Evolutionary conservation across 768 basidiomycete species (phyloP), one percentile per base, ranked within the genome.

Genomic region (Imleria badia): DNA sequence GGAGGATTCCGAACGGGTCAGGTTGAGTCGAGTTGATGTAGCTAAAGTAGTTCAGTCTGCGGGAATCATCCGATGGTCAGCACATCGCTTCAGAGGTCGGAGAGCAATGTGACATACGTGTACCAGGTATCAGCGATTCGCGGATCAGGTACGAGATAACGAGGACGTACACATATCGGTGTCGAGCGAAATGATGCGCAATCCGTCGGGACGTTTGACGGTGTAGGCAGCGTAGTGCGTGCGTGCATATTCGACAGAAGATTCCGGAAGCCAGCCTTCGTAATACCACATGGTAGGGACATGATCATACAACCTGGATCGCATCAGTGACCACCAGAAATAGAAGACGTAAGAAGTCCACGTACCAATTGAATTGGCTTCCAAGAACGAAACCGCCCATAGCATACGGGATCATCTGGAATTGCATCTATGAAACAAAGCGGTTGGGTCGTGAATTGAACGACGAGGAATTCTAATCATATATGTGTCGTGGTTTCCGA

Each of bases 401-500:
- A 3, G 68, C 54, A 45, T 78, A 76, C 8, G 75, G 74, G 14
- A 78, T 67, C 74, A 60, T 78, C 66, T 77, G 61, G 42, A 42
- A 43, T 45, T 59, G 68, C 40, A 47, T 54, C 63, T 65, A 42
- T 19, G 39, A 39, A 40, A 31, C 13, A 34, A 35, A 14, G 17
- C 0, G 1, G 10, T 22, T 22, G 15, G 40, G 30, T 47, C 12
- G 4, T 10, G 14, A 33, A 33, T 23, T 8, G 3, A 6, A 44
- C 7, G 0, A 9, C 12, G 9, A 19, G 38, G 12, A 15, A 39
- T 0, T 22, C 36, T 14, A 43, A 40, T 19, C 56, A 86, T 83
- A 68, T 88, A 87, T 47, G 77, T 83, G 62, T 90, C 88, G 58
- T 89, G 88, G 65, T 90, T 90, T 6, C 88, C 88, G 5, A 89